Percentiles rank a stretch among this genome's conserved stretches.
Evolutionary conservation across 2,329 filamentous ascomycete species (phyloP).

Genomic region (Apiospora phragmitis): DNA sequence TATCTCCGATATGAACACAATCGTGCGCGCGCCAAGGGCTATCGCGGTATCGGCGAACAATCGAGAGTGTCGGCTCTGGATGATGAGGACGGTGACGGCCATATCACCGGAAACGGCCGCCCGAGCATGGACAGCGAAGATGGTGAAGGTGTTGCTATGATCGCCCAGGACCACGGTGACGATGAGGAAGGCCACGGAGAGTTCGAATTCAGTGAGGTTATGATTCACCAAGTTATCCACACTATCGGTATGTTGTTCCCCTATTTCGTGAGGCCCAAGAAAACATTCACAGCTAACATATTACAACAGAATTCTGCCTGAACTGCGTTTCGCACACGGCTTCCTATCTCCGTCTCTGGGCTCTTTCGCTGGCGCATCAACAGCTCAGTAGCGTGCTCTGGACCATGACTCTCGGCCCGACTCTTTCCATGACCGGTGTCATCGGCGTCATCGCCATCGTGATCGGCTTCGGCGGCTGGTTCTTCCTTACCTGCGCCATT

Average conservation of each 20-base stretch:
- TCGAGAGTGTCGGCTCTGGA: constrained; percentile 88
- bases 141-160: constrained; percentile 57
- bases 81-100: constrained; percentile 74
- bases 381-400: constrained; percentile 95
- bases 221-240: constrained; percentile 99
- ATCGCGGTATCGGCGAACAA: constrained; percentile 88
- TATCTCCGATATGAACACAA: constrained; percentile 96
- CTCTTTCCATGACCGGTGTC: constrained; percentile 66
- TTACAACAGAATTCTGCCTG: constrained; percentile 83
- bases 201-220: constrained; percentile 94
- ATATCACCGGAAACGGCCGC: constrained; percentile 58
- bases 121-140: constrained; percentile 68
- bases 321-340: constrained; percentile 99
- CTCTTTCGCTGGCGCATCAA: constrained; percentile 93
- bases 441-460: constrained; percentile 80
- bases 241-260: constrained; percentile 74
- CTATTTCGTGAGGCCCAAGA: neutral
- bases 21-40: constrained; percentile 80
- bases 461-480: constrained; percentile 84
- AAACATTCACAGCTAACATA: neutral
- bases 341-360: constrained; percentile 98
- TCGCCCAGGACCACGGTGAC: constrained; percentile 50
- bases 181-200: constrained; percentile 85
- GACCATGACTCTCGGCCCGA: constrained; percentile 87
- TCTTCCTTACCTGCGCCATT: constrained; percentile 75